Percentiles rank a stretch among this genome's conserved stretches.
Evolutionary conservation across 139 green algal genomes (phyloP).

Genomic region (Edaphochlamys debaryana): DNA sequence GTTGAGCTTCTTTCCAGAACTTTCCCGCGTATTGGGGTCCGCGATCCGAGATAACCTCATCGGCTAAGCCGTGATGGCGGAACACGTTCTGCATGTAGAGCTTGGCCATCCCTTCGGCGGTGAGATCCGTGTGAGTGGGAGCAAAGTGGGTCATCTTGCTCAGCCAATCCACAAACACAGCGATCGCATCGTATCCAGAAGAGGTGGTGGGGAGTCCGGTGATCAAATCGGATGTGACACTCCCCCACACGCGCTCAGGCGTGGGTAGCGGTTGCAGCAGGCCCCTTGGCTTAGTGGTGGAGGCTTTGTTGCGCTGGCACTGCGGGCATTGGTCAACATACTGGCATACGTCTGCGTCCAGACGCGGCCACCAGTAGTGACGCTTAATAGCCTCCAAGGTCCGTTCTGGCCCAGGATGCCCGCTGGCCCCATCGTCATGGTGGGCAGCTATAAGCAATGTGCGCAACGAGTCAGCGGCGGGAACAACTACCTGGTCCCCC

Average conservation of each 20-base stretch:
- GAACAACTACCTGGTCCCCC: constrained; percentile 16
- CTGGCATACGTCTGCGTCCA: neutral
- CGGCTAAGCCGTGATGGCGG: constrained; percentile 37
- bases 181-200: constrained; percentile 36
- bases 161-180: constrained; percentile 53
- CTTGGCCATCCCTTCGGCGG: constrained; percentile 13
- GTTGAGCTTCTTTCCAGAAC: constrained; percentile 40
- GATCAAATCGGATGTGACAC: constrained; percentile 17
- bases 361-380: neutral
- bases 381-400: neutral
- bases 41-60: constrained; percentile 53
- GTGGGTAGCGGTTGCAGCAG: neutral
- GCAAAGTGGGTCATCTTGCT: constrained; percentile 56
- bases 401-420: neutral
- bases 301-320: constrained; percentile 9
- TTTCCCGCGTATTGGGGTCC: constrained; percentile 41
- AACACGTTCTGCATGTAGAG: constrained; percentile 49
- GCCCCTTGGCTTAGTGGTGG: neutral
- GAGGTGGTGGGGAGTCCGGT: constrained; percentile 35
- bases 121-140: neutral
- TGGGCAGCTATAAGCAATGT: neutral
- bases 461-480: neutral
- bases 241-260: neutral
- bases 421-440: neutral
- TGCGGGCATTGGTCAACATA: neutral